phyloP scores from a whole-genome alignment of 495 filamentous ascomycete genomes.

The Lindgomyces ingoldianus region DNA sequence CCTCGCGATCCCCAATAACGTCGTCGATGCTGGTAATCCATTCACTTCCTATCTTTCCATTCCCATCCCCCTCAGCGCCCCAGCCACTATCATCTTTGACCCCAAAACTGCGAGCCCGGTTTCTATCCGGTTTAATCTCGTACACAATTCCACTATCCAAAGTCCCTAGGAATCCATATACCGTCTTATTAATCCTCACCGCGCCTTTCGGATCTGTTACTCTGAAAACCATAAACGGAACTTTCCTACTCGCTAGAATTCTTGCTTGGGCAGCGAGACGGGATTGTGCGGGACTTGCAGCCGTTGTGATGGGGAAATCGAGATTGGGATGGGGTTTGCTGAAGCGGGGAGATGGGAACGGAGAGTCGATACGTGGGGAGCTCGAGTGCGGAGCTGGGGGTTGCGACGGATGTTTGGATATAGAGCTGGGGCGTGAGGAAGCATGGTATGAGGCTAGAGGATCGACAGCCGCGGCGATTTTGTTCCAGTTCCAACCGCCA shows the following conservation, averaged over 20 bases:
- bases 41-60: constrained; percentile 41
- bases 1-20: constrained; percentile 43
- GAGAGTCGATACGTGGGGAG: not conserved
- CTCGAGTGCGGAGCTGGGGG: not conserved
- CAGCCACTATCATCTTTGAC: too few species aligned
- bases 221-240: constrained; percentile 57
- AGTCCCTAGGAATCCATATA: constrained; percentile 61
- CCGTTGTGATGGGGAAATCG: not conserved
- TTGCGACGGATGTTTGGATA: not conserved
- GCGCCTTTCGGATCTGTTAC: constrained; percentile 52
- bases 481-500: too few species aligned
- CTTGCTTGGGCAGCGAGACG: constrained; percentile 40
- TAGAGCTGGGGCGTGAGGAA: too few species aligned
- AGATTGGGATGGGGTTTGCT: not conserved
- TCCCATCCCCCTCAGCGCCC: constrained; percentile 49
- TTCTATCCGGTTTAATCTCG: constrained; percentile 55
- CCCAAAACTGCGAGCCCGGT: too few species aligned
- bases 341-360: not conserved
- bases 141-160: constrained; percentile 61
- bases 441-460: too few species aligned
- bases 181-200: constrained; percentile 48
- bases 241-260: constrained; percentile 56
- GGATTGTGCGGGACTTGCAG: constrained; percentile 8
- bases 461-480: too few species aligned
- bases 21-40: constrained; percentile 56